Evolutionary conservation across 495 filamentous ascomycete species (phyloP).

Genomic region (Penicillium cosmopolitanum): DNA sequence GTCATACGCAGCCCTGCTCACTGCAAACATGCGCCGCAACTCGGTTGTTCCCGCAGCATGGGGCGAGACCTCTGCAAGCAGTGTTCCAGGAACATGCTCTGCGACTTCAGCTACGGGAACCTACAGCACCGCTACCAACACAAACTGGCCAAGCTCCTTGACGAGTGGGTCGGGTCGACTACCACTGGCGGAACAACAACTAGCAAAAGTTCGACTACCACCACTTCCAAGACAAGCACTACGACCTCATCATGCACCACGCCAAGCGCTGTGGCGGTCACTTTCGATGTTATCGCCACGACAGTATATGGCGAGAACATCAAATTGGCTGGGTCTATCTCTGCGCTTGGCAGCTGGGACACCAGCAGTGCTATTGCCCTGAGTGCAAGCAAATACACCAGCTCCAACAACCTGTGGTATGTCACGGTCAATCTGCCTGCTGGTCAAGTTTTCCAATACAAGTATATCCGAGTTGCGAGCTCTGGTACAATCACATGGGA

Average conservation of each 20-base stretch:
- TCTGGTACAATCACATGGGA: conserved; percentile 65
- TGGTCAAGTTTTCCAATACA: conserved; percentile 63
- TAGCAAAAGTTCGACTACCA: conserved; percentile 32
- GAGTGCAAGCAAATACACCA: conserved; percentile 56
- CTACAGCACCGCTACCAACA: conserved; percentile 59
- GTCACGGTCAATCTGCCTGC: conserved; percentile 53
- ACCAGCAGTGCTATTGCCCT: conserved; percentile 53
- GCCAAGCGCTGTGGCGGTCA: conserved; percentile 56
- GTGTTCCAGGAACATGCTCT: conserved; percentile 57
- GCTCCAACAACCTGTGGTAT: conserved; percentile 60
- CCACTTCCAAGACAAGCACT: conserved; percentile 34
- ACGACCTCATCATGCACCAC: conserved; percentile 42
- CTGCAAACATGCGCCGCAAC: conserved; percentile 52
- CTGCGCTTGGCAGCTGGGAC: conserved; percentile 61
- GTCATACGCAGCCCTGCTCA: conserved; percentile 56
- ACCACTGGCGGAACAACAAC: conserved; percentile 28
- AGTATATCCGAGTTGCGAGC: conserved; percentile 63
- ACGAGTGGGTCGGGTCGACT: conserved; percentile 40
- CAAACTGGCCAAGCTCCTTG: conserved; percentile 58
- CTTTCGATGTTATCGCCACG: conserved; percentile 58
- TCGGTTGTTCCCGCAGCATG: conserved; percentile 57
- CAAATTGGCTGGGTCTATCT: conserved; percentile 59
- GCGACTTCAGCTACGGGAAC: conserved; percentile 57
- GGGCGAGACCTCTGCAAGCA: conserved; percentile 54
- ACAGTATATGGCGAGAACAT: conserved; percentile 63